These are phyloP conservation scores for Teunomyces tritomae DNA, from an alignment of 805 yeast species.

Conservation along the genomic window DNA sequence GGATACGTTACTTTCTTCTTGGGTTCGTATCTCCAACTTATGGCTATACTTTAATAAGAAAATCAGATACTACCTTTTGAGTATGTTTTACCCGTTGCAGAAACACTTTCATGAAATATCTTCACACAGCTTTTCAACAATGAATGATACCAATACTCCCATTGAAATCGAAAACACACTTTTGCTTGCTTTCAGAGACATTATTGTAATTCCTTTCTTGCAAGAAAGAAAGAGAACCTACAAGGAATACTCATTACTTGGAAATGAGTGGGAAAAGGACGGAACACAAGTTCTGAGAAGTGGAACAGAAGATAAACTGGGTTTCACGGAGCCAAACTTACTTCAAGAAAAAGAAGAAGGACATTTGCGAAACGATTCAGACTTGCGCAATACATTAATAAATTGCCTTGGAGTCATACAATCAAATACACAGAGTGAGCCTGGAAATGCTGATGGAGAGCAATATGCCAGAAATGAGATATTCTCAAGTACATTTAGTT, in stretches of 20 bases:
- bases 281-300: not conserved
- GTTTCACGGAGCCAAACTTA: not conserved
- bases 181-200: constrained; percentile 27
- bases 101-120: constrained; percentile 15
- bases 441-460: constrained; percentile 20
- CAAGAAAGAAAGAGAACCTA: constrained; percentile 12
- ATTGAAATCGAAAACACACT: constrained; percentile 28
- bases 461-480: constrained; percentile 14
- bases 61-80: constrained; percentile 21
- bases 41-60: constrained; percentile 31
- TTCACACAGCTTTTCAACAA: constrained; percentile 2
- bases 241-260: not conserved
- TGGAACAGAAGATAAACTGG: not conserved
- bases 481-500: constrained; percentile 18
- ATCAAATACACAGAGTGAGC: constrained; percentile 13
- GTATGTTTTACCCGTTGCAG: constrained; percentile 26
- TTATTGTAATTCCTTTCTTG: constrained; percentile 24
- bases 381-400: constrained; percentile 10
- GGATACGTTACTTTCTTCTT: constrained; percentile 10
- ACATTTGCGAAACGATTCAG: constrained; percentile 5
- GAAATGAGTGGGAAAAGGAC: not conserved
- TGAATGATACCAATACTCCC: constrained; percentile 3
- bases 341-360: constrained; percentile 8
- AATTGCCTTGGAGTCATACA: constrained; percentile 21
- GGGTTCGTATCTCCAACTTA: constrained; percentile 19